These are phyloP conservation scores for Panicum hallii DNA, from an alignment of 202 grass and related monocot species.

Conservation along the genomic window DNA sequence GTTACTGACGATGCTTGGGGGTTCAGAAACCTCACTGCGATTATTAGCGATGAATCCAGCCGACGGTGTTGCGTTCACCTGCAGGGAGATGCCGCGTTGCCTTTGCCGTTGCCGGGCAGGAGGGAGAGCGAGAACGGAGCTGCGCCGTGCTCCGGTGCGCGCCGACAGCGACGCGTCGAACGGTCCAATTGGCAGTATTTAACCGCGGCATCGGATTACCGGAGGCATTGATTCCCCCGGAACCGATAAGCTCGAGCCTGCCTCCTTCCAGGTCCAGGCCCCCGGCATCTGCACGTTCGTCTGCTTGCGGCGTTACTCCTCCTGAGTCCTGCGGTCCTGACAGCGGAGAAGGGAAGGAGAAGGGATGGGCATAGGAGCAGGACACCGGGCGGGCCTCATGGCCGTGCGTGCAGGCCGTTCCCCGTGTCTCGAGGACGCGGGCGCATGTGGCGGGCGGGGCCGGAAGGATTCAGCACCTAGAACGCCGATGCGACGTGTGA, in stretches of 20 bases:
- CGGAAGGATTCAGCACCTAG: neutral
- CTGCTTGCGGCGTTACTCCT: conserved; percentile 42
- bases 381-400: neutral
- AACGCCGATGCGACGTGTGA: conserved; percentile 3
- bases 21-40: neutral
- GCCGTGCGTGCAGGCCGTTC: conserved; percentile 20
- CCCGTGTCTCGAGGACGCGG: neutral
- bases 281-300: conserved; percentile 46
- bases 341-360: neutral
- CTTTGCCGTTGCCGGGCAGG: neutral
- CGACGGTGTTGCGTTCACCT: neutral
- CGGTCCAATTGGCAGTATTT: conserved; percentile 16
- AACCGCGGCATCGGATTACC: conserved; percentile 22
- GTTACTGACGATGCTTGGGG: neutral
- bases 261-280: neutral
- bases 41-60: neutral
- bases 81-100: conserved; percentile 1
- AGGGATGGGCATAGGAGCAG: neutral
- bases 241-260: conserved; percentile 16
- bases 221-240: conserved; percentile 29
- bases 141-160: neutral
- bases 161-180: conserved; percentile 45
- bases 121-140: neutral
- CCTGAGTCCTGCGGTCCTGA: neutral
- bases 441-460: neutral